phyloP scores from a whole-genome alignment of 306 rosid species.

The Trifolium subterraneum region DNA sequence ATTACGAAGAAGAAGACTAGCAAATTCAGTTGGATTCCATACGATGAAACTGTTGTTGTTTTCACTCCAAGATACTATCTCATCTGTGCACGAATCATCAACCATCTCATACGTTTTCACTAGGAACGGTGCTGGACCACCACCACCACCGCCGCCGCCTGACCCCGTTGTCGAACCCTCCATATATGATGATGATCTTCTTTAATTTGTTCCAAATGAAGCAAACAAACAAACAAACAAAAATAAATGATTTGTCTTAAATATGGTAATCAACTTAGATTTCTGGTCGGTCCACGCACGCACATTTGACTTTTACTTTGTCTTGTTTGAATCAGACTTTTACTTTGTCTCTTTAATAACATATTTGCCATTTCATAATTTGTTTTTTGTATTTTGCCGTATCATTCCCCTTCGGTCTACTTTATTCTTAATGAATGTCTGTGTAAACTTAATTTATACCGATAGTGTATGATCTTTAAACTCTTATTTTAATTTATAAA shows the following conservation, averaged over 20 bases:
- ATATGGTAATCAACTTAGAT: not conserved
- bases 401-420: no score
- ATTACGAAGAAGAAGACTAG: slow-evolving; percentile 73
- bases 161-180: not conserved
- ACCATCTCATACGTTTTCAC: slow-evolving; percentile 90
- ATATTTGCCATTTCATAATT: no score
- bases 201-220: not conserved
- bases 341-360: no score
- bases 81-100: slow-evolving; percentile 72
- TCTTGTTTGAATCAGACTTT: no score
- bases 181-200: not conserved
- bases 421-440: no score
- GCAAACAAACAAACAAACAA: no score
- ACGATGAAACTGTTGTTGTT: slow-evolving; percentile 75
- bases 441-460: no score
- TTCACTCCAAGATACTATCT: slow-evolving; percentile 84
- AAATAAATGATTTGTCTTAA: not conserved
- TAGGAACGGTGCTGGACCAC: slow-evolving; percentile 73
- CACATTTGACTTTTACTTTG: not conserved
- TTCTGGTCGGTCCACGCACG: not conserved
- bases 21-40: slow-evolving; percentile 85
- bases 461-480: no score
- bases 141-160: not conserved
- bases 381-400: no score
- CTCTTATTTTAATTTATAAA: no score